Evolutionary conservation across 805 yeast species (phyloP), one percentile per base, ranked within the genome.

Genomic region (Wickerhamomyces chambardii): DNA sequence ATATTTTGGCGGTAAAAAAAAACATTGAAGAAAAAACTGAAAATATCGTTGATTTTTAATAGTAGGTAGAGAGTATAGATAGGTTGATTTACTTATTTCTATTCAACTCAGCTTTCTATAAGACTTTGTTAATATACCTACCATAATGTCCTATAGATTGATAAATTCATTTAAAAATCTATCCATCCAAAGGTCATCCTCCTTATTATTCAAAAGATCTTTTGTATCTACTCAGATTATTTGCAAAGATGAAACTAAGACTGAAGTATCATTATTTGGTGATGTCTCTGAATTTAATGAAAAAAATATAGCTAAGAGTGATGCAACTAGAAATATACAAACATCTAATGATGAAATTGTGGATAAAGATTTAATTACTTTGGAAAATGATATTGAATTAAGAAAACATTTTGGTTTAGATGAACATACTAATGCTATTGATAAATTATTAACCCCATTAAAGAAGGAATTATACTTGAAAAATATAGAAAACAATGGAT

Each of bases 391-490:
- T 46, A 45, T 31, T 19, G 41, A 42, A 32, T 45, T 73, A 45
- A 78, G 75, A 47, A 68, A 70, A 38, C 74, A 58, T 47, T 54
- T 70, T 33, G 65, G 73, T 27, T 51, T 24, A 24, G 74, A 77
- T 28, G 46, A 53, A 41, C 67, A 85, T 50, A 61, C 66, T 38
- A 57, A 71, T 15, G 78, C 84, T 9, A 70, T 74, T 31, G 73
- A 75, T 36, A 56, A 61, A 26, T 58, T 75, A 14, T 55, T 87
- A 14, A 68, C 86, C 5, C 90, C 95, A 10, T 63, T 86, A 41
- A 87, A 86, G 55, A 68, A 68, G 43, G 59, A 67, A 46, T 61
- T 89, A 4, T 87, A 84, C 50, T 59, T 68, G 19, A 61, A 64
- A 30, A 82, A 76, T 47, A 83, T 84, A 34, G 53, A 60, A 8